These are phyloP conservation scores for Xylariaceae sp. DNA, from an alignment of 2,329 filamentous ascomycete species.

Conservation along the genomic window DNA sequence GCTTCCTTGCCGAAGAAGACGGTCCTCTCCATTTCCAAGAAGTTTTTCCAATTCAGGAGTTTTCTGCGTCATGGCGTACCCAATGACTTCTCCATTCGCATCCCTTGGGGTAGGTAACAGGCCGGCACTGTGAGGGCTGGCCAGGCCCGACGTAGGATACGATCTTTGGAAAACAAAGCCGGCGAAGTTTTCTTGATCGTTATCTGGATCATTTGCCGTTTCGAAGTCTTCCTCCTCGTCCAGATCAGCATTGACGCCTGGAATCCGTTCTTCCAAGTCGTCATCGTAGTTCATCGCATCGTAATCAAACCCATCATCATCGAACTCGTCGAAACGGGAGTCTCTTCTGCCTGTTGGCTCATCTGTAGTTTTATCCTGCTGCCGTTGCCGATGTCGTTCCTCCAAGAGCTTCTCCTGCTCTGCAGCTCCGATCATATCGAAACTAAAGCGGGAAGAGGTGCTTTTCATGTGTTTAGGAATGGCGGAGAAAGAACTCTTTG, in stretches of 20 bases:
- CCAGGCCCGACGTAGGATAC: slow-evolving; percentile 47
- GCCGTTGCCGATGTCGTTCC: slow-evolving; percentile 67
- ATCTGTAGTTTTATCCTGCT: slow-evolving; percentile 57
- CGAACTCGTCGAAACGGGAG: slow-evolving; percentile 60
- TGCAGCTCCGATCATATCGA: slow-evolving; percentile 72
- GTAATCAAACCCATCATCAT: slow-evolving; percentile 60
- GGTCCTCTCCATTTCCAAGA: slow-evolving; percentile 7
- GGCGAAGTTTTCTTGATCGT: slow-evolving; percentile 60
- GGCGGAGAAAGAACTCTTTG: slow-evolving; percentile 45
- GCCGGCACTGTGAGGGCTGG: slow-evolving; percentile 49
- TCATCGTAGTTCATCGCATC: slow-evolving; percentile 65
- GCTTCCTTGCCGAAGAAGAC: slow-evolving; percentile 6
- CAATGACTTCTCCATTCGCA: slow-evolving; percentile 52
- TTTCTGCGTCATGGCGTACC: slow-evolving; percentile 53
- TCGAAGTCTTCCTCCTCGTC: slow-evolving; percentile 43
- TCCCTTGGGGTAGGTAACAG: slow-evolving; percentile 55
- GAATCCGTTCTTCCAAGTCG: slow-evolving; percentile 65
- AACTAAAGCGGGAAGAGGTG: slow-evolving; percentile 77
- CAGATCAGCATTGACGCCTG: slow-evolving; percentile 50
- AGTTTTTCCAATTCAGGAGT: slow-evolving; percentile 33
- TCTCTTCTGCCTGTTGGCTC: slow-evolving; percentile 40
- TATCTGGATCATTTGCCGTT: slow-evolving; percentile 44
- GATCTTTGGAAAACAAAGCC: slow-evolving; percentile 59
- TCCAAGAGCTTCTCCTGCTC: slow-evolving; percentile 68
- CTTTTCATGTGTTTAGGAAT: slow-evolving; percentile 68